Evolutionary conservation across 257 asterid genomes (phyloP), one percentile per base, ranked within the genome.

Genomic region (Rauvolfia tetraphylla): DNA sequence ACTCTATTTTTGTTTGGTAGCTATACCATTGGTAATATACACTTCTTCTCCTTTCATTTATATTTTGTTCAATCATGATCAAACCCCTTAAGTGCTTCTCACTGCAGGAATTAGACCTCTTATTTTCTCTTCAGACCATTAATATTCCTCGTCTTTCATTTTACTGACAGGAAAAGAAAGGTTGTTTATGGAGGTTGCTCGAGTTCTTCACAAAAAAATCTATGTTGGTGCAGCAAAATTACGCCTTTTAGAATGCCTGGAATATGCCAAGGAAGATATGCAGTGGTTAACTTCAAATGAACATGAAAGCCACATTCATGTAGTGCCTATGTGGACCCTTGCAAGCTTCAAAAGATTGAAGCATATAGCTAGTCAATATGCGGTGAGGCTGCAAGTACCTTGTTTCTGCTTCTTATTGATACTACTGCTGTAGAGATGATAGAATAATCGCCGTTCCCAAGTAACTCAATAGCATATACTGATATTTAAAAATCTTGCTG

Each of bases 1-100:
- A 91, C 99, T 49, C 81, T 95, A 81, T 92, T 95, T 84, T 72
- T 95, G 88, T 91, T 95, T 75, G 99, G 99, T 77, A 95, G 98
- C 92, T 95, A 95, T 74, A 88, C 99, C 68, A 92, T 95, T 81
- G 99, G 99, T 95, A 91, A 51, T 29, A 33, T 79, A 74, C 57
- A 41, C 72, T 49, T 73, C 68, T 76, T 74, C 54, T 46, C 49
- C 65, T 51, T 58, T 4, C 34, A 27, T 54, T 5, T 22, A 8
- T 58, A 18, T 54, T 48, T 72, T 67, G 56, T 11, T 33, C 5
- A n/a, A 36, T 71, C 39, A 71, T 66, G 31, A 41, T 33, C 29
- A 56, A 27, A 10, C n/a, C 39, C 42, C 58, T 70, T 23, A 20
- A 38, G 33, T 42, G 33, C n/a, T 48, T 17, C 46, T 48, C 38